Conservation (phyloP, 2,329 filamentous ascomycete species). For the Nannizzia gypsea region DNA sequence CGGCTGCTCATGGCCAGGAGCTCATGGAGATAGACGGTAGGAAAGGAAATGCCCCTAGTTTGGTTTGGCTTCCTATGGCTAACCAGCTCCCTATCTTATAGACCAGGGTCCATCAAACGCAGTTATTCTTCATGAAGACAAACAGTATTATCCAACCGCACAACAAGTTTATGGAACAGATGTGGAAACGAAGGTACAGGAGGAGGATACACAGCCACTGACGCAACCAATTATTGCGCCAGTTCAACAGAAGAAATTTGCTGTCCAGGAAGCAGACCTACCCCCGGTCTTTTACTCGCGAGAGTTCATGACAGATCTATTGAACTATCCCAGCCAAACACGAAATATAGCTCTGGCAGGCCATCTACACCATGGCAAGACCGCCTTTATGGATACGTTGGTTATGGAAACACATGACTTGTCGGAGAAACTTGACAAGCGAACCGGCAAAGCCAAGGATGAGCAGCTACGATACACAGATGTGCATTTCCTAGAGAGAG, state of each 20-base stretch:
- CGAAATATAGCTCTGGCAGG: constrained; percentile 86
- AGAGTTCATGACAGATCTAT: constrained; percentile 85
- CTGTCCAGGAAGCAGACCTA: constrained; percentile 79
- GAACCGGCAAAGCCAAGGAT: constrained; percentile 68
- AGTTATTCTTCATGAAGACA: constrained; percentile 96
- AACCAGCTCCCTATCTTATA: constrained; percentile 17
- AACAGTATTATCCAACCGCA: constrained; percentile 98
- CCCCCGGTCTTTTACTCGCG: constrained; percentile 80
- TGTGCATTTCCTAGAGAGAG: constrained; percentile 74
- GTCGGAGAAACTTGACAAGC: constrained; percentile 62
- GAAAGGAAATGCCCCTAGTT: neutral
- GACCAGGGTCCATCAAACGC: constrained; percentile 86
- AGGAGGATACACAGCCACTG: constrained; percentile 90
- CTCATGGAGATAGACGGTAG: constrained; percentile 84
- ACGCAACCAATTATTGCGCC: constrained; percentile 88
- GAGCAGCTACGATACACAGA: constrained; percentile 94
- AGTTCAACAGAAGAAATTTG: constrained; percentile 90
- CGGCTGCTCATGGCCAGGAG: constrained; percentile 58
- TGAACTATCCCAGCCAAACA: constrained; percentile 91
- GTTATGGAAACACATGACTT: constrained; percentile 92
- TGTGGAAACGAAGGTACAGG: constrained; percentile 90
- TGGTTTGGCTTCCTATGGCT: neutral
- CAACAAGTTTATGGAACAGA: constrained; percentile 88
- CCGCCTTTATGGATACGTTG: constrained; percentile 95
- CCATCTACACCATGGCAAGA: constrained; percentile 95